phyloP scores from a whole-genome alignment of 805 yeast genomes.

The Kazachstania viticola region DNA sequence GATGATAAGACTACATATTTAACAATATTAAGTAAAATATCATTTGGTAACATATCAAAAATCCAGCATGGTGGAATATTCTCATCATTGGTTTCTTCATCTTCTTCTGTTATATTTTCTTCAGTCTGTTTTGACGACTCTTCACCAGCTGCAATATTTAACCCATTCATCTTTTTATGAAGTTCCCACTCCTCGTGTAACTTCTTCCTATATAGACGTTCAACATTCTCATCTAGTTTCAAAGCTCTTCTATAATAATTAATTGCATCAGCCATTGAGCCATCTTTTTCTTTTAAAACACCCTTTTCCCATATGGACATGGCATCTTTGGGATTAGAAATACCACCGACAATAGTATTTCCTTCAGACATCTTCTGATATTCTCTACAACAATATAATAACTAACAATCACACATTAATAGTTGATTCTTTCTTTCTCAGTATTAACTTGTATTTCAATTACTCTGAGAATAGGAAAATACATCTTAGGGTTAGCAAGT shows the following conservation, averaged over 20 bases:
- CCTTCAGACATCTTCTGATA: too few relatives aligned
- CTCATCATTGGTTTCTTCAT: slow-evolving; percentile 6
- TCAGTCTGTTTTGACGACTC: too few relatives aligned
- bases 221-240: slow-evolving; percentile 45
- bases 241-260: slow-evolving; percentile 61
- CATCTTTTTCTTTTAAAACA: slow-evolving; percentile 57
- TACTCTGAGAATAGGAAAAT: too few relatives aligned
- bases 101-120: slow-evolving; percentile 13
- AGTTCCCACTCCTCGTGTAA: slow-evolving; percentile 34
- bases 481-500: too few relatives aligned
- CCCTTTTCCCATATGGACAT: slow-evolving; percentile 58
- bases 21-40: slow-evolving; percentile 42
- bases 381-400: too few relatives aligned
- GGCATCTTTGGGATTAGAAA: slow-evolving; percentile 35
- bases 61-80: slow-evolving; percentile 31
- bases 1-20: slow-evolving; percentile 34
- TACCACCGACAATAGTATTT: too few relatives aligned
- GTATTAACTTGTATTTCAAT: too few relatives aligned
- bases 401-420: too few relatives aligned
- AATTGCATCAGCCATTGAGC: slow-evolving; percentile 76
- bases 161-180: slow-evolving; percentile 12
- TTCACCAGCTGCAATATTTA: slow-evolving; percentile 2
- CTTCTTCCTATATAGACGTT: slow-evolving; percentile 50
- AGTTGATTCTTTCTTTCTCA: too few relatives aligned
- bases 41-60: slow-evolving; percentile 41